Base-by-base conservation (phyloP, 345 rosid genomes). In the Gynandropsis gynandra region DNA sequence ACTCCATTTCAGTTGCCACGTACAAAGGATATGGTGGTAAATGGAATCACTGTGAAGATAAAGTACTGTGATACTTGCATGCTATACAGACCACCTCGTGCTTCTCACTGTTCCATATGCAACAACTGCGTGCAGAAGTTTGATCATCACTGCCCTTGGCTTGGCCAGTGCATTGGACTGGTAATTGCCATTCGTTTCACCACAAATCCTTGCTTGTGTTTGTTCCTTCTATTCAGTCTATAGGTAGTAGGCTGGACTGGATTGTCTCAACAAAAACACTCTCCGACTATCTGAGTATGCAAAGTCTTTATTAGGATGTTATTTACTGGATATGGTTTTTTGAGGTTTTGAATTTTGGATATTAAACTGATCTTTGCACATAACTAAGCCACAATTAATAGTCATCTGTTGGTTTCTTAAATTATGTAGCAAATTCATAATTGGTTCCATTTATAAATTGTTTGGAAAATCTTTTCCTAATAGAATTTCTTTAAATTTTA, bases 91-190 rank as follows among this genome's bases (percentile, higher is more conserved):
- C 99, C 92, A 46, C 95, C 89, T 11, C 90, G 99, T n/a, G 83
- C 88, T 74, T 93, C 99, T 75, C 99, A 93, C 68, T 93, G 99
- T 63, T 88, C 99, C 0, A 83, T 81, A 69, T 93, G 99, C 64
- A 82, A 93, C 59, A 93, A 88, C 72, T 93, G 99, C 41, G 92
- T 93, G n/a, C 78, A 93, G 50, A 83, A 76, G 56, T 93, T 88
- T 47, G 99, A 93, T 52, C 99, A 93, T 58, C 99, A 93, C 67
- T 93, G 99, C 72, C 97, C 99, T 73, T 93, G 99, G 99, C 94
- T 93, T 76, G 97, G 99, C 53, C 99, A 93, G 50, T 93, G 99
- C 71, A 81, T 93, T 53, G 97, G 99, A 72, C 54, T 78, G 89
- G 99, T 92, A 85, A 77, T 61, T 13, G 13, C 31, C 37, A 31